Conservation (phyloP, 371 early-diverging fungal genomes). For the Zopfochytrium polystomum region DNA sequence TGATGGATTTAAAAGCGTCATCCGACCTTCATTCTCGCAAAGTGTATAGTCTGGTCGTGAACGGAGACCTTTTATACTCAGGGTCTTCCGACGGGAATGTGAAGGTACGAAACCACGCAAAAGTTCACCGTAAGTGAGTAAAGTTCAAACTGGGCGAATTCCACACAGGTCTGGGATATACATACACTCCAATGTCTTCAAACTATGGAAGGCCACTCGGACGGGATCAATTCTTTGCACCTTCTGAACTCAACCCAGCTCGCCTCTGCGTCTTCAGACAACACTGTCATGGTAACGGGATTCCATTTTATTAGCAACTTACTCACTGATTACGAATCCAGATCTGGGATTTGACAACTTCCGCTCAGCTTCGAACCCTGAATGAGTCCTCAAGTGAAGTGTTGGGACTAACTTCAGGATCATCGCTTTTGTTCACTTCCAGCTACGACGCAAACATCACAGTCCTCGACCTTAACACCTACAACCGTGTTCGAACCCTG, state of each 20-base stretch:
- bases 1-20: background rate
- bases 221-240: conserved; percentile 57
- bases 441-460: conserved; percentile 63
- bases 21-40: conserved; percentile 41
- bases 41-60: conserved; percentile 48
- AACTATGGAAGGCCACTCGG: conserved; percentile 59
- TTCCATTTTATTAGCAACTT: background rate
- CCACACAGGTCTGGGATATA: conserved; percentile 63
- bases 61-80: conserved; percentile 45
- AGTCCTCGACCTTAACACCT: conserved; percentile 52
- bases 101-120: too few species aligned
- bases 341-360: conserved; percentile 61
- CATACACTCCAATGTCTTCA: conserved; percentile 51
- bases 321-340: conserved; percentile 15
- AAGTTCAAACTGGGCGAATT: too few species aligned
- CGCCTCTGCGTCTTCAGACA: conserved; percentile 57
- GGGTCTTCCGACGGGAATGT: conserved; percentile 62
- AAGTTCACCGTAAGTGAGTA: too few species aligned
- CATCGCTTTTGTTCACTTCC: conserved; percentile 58
- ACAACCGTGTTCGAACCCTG: conserved; percentile 44
- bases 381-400: conserved; percentile 52
- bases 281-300: conserved; percentile 46
- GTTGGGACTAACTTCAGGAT: conserved; percentile 52
- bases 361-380: conserved; percentile 46
- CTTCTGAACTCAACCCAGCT: conserved; percentile 43